Base-by-base conservation (phyloP, 176 grass and related monocot species). In the Paspalum notatum region DNA sequence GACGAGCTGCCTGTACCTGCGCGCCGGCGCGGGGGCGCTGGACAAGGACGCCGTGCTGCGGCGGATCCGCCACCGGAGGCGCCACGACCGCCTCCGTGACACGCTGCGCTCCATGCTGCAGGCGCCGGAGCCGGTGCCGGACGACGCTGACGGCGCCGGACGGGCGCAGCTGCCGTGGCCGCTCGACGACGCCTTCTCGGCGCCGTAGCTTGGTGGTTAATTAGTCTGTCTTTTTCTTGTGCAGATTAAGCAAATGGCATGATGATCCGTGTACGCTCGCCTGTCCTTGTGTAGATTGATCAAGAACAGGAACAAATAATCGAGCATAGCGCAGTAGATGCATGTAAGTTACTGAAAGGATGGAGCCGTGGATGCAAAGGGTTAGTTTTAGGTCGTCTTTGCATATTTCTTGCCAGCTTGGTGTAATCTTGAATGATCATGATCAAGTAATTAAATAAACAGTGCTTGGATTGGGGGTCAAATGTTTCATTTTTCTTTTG, bases 51-150 rank as follows among this genome's bases (percentile, higher is more conserved):
- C 83, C 39, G 86, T 97, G 63, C 91, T 97, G 49, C 84, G 91
- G 18, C 88, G 91, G 70, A 91, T 97, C 88, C 91, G 89, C 46
- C 86, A 97, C 69, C 89, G 89, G 80, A 83, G 87, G 87, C 86
- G 86, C 70, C 86, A 79, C n/a, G 83, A 85, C 81, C 74, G 46
- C 60, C 17, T 93, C 78, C 82, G 49, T 13, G 66, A 82, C 46
- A 59, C 65, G 21, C 74, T 85, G 44, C 76, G 62, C 45, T 89
- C 86, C 40, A 49, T 93, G 57, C 78, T 93, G 49, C 74, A 61
- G 65, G 59, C 49, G 46, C 22, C 72, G 32, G 17, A 20, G 8
- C n/a, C 20, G 55, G 32, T 32, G 37, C 17, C 68, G 57, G 80
- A 52, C 21, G 39, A 3, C 55, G 9, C 49, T 24, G 75, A 78